phyloP scores from a whole-genome alignment of 1,139 yeast genomes.

The Torulaspora globosa region DNA sequence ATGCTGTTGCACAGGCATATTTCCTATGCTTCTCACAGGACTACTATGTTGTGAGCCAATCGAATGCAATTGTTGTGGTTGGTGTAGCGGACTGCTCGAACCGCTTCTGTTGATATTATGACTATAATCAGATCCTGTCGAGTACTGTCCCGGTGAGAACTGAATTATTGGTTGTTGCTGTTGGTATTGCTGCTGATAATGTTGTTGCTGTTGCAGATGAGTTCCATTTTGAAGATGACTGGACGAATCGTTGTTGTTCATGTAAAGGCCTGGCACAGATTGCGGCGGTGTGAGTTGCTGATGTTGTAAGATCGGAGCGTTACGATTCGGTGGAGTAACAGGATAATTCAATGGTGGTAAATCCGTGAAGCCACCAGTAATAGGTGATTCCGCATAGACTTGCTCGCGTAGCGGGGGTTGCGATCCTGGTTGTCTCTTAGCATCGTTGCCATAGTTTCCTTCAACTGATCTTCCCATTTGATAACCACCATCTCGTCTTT shows the following conservation, averaged over 20 bases:
- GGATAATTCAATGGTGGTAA: constrained; percentile 32
- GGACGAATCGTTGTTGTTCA: constrained; percentile 32
- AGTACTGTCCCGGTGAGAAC: constrained; percentile 33
- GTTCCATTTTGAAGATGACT: constrained; percentile 21
- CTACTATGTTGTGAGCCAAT: constrained; percentile 22
- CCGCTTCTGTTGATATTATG: constrained; percentile 17
- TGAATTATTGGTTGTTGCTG: constrained; percentile 18
- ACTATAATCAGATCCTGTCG: constrained; percentile 29
- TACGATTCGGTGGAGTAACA: constrained; percentile 28
- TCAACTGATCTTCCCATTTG: constrained; percentile 18
- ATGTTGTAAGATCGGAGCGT: constrained; percentile 10
- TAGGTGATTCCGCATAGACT: constrained; percentile 21
- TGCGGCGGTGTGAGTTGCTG: constrained; percentile 29
- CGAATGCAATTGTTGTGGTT: constrained; percentile 24
- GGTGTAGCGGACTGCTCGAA: constrained; percentile 27
- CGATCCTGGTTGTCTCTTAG: constrained; percentile 38
- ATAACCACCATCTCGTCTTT: constrained; percentile 31
- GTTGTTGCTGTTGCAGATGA: constrained; percentile 5
- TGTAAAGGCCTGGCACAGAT: constrained; percentile 25
- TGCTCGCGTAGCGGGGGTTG: constrained; percentile 40
- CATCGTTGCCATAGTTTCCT: constrained; percentile 9
- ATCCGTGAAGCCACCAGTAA: constrained; percentile 31
- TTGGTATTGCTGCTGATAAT: constrained; percentile 4
- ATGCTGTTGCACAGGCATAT: constrained; percentile 19
- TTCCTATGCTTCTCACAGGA: constrained; percentile 25